Evolutionary conservation across 176 grass and related monocot genomes (phyloP), one percentile per base, ranked within the genome.

Genomic region (Bromus sterilis): DNA sequence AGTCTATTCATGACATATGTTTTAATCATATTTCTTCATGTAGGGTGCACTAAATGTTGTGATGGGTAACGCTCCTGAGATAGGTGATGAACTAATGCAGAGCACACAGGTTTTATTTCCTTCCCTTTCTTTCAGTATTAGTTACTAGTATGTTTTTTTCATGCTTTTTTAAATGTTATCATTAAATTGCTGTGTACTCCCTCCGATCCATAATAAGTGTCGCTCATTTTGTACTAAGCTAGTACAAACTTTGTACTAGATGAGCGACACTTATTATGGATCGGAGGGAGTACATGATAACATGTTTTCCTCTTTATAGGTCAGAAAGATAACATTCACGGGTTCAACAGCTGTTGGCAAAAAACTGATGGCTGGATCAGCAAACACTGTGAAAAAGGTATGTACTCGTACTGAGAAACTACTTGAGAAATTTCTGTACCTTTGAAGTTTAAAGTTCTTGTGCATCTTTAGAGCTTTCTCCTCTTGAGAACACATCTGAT

Each of bases 341-440:
- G 96, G 96, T 56, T 98, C 96, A 74, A 98, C 96, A 82, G 96
- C 96, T 77, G 87, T 95, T 77, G 96, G 96, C 23, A 98, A 98
- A 81, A 98, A 95, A 63, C 78, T 98, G 66, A 89, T 98, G 90
- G 93, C 86, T 75, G 96, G 96, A 66, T 95, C 92, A 79, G 93
- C 93, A 80, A 86, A 83, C 86, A 98, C 96, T 11, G 93, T 98
- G 44, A 98, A 98, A 75, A 98, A 88, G 96, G 96, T 98, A 88
- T 44, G 37, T 61, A 30, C 34, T 44, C 36, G 37, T 61, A 30
- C 34, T 44, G 23, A 77, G 34, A 80, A 80, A 48, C 8, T 67
- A 8, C 49, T 70, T 30, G 5, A 21, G n/a, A 23, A 69, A 29
- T 80, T 18, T 39, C 46, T 55, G 44, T 35, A 23, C 6, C 34